Evolutionary conservation across 179 eudicot species (phyloP).

Genomic region (Monotropa hypopitys): DNA sequence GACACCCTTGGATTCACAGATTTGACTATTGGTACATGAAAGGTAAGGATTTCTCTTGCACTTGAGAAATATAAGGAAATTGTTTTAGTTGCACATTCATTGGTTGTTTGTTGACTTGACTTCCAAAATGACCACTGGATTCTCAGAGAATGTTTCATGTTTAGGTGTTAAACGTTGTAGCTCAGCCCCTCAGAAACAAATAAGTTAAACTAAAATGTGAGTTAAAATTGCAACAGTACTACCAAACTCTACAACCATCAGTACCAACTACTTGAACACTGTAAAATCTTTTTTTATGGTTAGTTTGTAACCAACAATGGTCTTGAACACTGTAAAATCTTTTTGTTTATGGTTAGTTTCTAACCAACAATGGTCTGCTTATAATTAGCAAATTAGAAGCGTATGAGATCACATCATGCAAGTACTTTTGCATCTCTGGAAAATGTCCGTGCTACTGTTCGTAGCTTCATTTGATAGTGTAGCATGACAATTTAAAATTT

Average conservation of each 20-base stretch:
- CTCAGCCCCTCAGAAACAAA: neutral
- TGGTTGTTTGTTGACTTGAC: neutral
- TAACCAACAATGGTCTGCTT: no score
- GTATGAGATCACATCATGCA: neutral
- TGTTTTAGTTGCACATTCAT: neutral
- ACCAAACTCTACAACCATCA: neutral
- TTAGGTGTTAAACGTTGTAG: no score
- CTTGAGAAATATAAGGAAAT: neutral
- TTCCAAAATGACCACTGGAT: neutral
- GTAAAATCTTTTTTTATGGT: neutral
- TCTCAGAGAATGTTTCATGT: neutral
- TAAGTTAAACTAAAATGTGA: neutral
- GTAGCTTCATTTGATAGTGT: neutral
- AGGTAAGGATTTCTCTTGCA: constrained; percentile 34
- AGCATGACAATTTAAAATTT: neutral
- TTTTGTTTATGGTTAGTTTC: neutral
- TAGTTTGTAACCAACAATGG: neutral
- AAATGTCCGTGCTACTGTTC: neutral
- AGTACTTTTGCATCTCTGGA: neutral
- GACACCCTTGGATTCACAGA: constrained; percentile 80
- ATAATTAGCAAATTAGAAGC: no score
- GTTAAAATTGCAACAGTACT: neutral
- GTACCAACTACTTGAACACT: neutral
- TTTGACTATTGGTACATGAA: constrained; percentile 61
- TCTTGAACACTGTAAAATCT: neutral